Base-by-base conservation (phyloP, 2,329 filamentous ascomycete species). In the Nothopassalora personata region DNA sequence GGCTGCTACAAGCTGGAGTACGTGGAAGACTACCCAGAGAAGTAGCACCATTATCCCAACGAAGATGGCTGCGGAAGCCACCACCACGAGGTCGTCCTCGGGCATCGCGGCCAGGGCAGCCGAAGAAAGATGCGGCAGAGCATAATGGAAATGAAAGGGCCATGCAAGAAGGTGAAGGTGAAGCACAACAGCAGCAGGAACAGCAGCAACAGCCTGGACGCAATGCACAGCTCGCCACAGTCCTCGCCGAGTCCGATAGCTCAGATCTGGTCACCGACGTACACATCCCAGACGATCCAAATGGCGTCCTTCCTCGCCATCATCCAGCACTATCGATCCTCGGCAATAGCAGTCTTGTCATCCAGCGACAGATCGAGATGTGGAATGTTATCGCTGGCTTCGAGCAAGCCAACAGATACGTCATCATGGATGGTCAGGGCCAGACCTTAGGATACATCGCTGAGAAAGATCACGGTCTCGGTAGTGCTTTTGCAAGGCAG, bases 331-430 rank as follows among this genome's bases (percentile, higher is more conserved):
- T 79, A 56, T 75, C 76, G 7, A 76, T 87, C 19, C 74, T 87
- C 19, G 78, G 81, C 47, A 86, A 87, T 67, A 86, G 83, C 1
- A 80, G 82, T 8, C 75, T 87, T 48, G 80, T 87, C 6, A 78
- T 87, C 9, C 83, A 86, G 64, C 76, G 85, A 33, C 83, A 87
- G 66, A 68, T 87, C 30, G 85, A 87, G 68, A 79, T 86, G 75
- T 85, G 86, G 81, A 87, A 86, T 70, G 76, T 87, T 9, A 77
- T 87, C 67, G 73, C 86, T 70, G 84, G 85, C 1, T 86, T 86
- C 64, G 85, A 87, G 71, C 85, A 87, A 70, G 84, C 85, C 11
- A 87, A 87, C 67, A 79, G 80, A 69, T 87, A 87, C 68, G 79
- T 85, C 13, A 85, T 87, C 52, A 81, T 86, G 78, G 82, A 86